A percentile compares a stretch with the other conserved stretches of the same genome.
These are phyloP conservation scores for Microdochium bolleyi DNA, from an alignment of 2,329 filamentous ascomycete species.

Conservation along the genomic window DNA sequence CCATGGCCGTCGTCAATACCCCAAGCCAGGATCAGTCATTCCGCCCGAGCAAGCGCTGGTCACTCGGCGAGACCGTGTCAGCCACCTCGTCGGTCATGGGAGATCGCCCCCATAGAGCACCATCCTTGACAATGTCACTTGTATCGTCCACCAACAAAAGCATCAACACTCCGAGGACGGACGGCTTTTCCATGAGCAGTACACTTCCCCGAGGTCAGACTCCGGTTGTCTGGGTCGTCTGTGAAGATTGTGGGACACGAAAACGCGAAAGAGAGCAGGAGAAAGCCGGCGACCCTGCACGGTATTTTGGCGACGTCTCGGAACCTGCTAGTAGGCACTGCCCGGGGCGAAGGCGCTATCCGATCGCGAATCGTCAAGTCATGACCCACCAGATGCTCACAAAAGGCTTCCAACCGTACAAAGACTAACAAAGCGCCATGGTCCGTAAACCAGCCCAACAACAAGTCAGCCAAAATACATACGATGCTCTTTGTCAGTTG, in stretches of 20 bases:
- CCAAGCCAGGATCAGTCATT: conserved; percentile 6
- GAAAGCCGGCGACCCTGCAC: conserved; percentile 14
- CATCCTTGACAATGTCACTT: conserved; percentile 10
- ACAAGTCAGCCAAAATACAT: too few species aligned
- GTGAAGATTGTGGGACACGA: conserved; percentile 21
- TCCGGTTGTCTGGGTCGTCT: conserved; percentile 21
- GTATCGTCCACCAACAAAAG: conserved; percentile 15
- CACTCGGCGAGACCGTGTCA: conserved; percentile 15
- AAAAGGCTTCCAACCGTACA: conserved; percentile 16
- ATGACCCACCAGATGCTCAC: conserved; percentile 22
- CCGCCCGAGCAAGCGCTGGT: conserved; percentile 21
- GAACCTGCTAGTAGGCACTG: conserved; percentile 12
- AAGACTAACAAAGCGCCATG: too few species aligned
- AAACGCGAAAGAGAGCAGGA: conserved; percentile 10
- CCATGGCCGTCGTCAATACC: conserved; percentile 1
- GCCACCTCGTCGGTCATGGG: conserved; percentile 3
- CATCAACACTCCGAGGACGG: conserved; percentile 12
- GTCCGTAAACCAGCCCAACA: too few species aligned
- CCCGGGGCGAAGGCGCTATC: conserved; percentile 16
- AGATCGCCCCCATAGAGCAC: conserved; percentile 4
- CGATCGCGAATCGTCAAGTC: conserved; percentile 17
- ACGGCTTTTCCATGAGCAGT: conserved; percentile 11
- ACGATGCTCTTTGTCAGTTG: too few species aligned
- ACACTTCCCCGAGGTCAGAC: conserved; percentile 12
- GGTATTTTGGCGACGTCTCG: conserved; percentile 19